Conservation (phyloP, 1,284 basidiomycete species). For the Trichosporon ovoides region DNA sequence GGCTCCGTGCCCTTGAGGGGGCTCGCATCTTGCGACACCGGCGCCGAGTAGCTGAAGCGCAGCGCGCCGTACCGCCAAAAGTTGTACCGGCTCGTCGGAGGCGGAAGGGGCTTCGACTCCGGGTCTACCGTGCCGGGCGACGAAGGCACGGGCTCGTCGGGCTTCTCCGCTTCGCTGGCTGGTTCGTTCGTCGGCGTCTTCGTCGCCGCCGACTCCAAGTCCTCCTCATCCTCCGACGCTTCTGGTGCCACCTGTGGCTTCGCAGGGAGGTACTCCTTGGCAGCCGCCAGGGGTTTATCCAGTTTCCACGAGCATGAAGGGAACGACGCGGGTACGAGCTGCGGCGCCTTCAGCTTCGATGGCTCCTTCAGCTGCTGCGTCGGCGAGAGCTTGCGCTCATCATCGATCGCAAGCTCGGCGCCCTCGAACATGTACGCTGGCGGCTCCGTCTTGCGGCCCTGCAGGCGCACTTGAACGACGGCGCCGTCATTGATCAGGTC, state of each 20-base stretch:
- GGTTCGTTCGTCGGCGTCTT: conserved; percentile 22
- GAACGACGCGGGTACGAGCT: conserved; percentile 39
- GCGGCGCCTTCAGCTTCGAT: conserved; percentile 24
- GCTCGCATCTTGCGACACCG: conserved; percentile 14
- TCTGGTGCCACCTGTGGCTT: neutral
- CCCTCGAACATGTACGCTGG: conserved; percentile 56
- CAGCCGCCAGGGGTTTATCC: conserved; percentile 35
- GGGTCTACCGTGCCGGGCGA: neutral
- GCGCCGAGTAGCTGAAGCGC: conserved; percentile 15
- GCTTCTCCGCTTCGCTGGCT: conserved; percentile 6
- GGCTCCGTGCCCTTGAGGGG: conserved; percentile 10
- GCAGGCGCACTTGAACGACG: conserved; percentile 59
- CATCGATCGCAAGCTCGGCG: conserved; percentile 55
- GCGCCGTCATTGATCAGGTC: conserved; percentile 65
- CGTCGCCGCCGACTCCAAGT: conserved; percentile 13
- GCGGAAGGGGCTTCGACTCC: neutral
- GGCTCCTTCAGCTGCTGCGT: conserved; percentile 48
- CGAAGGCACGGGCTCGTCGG: neutral
- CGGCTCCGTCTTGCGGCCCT: conserved; percentile 40
- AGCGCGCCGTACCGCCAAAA: conserved; percentile 20
- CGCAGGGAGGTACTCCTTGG: conserved; percentile 28
- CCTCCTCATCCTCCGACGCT: conserved; percentile 9
- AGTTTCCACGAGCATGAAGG: conserved; percentile 18
- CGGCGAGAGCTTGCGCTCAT: conserved; percentile 60
- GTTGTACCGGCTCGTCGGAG: conserved; percentile 14